Conservation (phyloP, 768 basidiomycete species). For the Suillus subaureus region DNA sequence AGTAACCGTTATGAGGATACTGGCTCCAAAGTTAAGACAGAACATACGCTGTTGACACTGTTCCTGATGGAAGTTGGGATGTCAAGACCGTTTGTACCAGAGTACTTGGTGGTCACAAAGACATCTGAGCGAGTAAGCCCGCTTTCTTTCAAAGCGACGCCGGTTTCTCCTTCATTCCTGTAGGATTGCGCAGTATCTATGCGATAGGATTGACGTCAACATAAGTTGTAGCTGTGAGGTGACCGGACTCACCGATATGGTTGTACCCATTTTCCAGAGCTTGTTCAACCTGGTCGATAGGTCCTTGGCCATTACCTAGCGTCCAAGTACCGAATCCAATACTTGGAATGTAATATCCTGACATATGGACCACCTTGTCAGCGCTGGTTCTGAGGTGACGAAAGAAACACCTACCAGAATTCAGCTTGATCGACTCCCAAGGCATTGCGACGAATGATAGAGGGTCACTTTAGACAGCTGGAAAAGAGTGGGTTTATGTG, state of each 20-base stretch:
- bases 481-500: conserved; percentile 4
- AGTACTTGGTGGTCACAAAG: conserved; percentile 70
- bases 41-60: conserved; percentile 54
- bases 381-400: too few species aligned
- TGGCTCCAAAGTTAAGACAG: background rate
- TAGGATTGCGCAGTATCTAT: conserved; percentile 65
- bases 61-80: conserved; percentile 57
- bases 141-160: conserved; percentile 44
- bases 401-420: background rate
- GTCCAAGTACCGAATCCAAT: conserved; percentile 3
- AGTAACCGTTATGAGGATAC: conserved; percentile 30
- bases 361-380: background rate
- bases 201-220: background rate
- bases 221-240: background rate
- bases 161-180: conserved; percentile 56
- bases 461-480: background rate
- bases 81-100: conserved; percentile 50
- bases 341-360: conserved; percentile 1
- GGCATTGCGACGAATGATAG: background rate
- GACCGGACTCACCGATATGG: conserved; percentile 52
- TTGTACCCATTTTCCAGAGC: conserved; percentile 63
- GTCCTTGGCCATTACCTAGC: conserved; percentile 46
- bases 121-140: conserved; percentile 56
- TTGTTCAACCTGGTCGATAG: conserved; percentile 59
- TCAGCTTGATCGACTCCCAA: conserved; percentile 1